phyloP scores from a whole-genome alignment of 768 basidiomycete genomes.

The Termitomyces eurrhizus region DNA sequence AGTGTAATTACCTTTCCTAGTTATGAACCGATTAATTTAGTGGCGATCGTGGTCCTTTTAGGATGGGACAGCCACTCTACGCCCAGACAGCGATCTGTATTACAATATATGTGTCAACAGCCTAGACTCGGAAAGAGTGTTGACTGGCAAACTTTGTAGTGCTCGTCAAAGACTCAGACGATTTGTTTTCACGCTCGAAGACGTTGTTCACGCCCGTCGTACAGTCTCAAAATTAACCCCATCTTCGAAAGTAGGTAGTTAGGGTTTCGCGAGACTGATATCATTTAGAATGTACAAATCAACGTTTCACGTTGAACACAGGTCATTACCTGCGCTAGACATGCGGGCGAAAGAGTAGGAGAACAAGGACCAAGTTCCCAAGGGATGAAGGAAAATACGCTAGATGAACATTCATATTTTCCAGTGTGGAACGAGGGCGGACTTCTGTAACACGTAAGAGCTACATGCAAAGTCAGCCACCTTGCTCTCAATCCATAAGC shows the following conservation, averaged over 20 bases:
- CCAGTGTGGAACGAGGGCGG: constrained; percentile 35
- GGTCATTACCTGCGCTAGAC: constrained; percentile 40
- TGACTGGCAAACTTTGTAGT: constrained; percentile 53
- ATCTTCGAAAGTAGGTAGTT: constrained; percentile 42
- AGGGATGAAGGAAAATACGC: constrained; percentile 43
- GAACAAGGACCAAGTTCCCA: constrained; percentile 39
- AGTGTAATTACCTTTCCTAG: constrained; percentile 38
- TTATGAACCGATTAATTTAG: constrained; percentile 48
- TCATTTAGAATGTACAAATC: constrained; percentile 42
- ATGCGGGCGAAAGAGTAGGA: constrained; percentile 48
- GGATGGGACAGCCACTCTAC: constrained; percentile 47
- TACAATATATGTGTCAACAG: constrained; percentile 32
- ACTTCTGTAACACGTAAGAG: not conserved
- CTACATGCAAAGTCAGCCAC: not conserved
- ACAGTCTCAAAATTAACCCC: constrained; percentile 40
- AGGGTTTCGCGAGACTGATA: constrained; percentile 39
- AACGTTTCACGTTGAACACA: constrained; percentile 37
- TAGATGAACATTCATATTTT: constrained; percentile 49
- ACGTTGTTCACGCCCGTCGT: constrained; percentile 48
- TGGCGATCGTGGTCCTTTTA: constrained; percentile 47
- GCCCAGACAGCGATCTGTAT: constrained; percentile 34
- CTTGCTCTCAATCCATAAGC: constrained; percentile 37
- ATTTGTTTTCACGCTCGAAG: constrained; percentile 51
- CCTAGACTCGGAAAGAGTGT: constrained; percentile 40
- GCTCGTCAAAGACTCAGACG: constrained; percentile 41